A percentile compares a stretch with the other conserved stretches of the same genome.
Evolutionary conservation across 1,284 basidiomycete genomes (phyloP).

Genomic region (Hemileia vastatrix): DNA sequence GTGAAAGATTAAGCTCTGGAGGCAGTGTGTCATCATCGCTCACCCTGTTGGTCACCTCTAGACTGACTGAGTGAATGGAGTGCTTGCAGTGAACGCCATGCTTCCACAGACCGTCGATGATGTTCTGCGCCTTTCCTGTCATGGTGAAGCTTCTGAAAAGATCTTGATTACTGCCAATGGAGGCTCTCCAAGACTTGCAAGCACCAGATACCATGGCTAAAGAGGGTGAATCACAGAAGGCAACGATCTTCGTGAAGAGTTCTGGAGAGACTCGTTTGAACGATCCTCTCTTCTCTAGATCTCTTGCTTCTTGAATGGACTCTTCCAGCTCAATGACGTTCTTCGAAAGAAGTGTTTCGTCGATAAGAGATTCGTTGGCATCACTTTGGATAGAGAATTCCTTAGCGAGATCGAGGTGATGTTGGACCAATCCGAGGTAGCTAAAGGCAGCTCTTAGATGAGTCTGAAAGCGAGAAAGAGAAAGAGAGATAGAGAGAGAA

Average conservation of each 20-base stretch:
- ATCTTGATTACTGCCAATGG: too few relatives aligned
- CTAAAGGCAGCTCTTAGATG: neutral
- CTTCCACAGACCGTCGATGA: neutral
- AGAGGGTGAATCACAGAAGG: neutral
- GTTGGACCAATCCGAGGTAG: neutral
- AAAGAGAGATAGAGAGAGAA: too few relatives aligned
- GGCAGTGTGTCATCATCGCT: too few relatives aligned
- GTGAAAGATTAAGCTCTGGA: too few relatives aligned
- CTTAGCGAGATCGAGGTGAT: neutral
- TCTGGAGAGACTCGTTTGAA: neutral
- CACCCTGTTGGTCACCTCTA: too few relatives aligned
- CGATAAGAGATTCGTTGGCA: neutral
- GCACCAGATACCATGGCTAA: neutral
- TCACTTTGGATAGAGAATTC: neutral
- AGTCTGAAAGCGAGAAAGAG: neutral
- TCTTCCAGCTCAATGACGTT: too few relatives aligned
- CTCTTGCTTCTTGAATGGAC: too few relatives aligned
- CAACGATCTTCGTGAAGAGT: neutral
- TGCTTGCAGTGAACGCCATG: neutral
- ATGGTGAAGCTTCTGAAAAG: too few relatives aligned
- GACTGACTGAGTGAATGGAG: too few relatives aligned
- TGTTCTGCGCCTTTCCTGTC: slow-evolving; percentile 23
- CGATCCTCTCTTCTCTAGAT: too few relatives aligned
- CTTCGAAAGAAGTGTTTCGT: neutral
- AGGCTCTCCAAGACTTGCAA: neutral